Percentiles rank a stretch among this genome's conserved stretches.
phyloP scores from a whole-genome alignment of 768 basidiomycete species.

The Podaxis sp. region DNA sequence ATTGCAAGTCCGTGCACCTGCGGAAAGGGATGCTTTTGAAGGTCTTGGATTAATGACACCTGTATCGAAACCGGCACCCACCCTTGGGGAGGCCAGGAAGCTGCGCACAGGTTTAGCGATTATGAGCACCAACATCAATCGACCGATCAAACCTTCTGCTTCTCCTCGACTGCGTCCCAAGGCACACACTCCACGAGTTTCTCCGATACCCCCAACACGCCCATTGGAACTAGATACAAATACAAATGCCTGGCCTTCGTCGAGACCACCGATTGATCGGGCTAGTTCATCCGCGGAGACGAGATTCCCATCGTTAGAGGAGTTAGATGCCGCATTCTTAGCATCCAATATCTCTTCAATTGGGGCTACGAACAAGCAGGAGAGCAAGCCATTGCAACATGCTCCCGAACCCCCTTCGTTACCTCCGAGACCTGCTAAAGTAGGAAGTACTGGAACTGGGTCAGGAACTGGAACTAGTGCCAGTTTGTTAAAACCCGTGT shows the following conservation, averaged over 20 bases:
- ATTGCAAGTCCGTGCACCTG: conserved; percentile 11
- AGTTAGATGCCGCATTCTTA: conserved; percentile 57
- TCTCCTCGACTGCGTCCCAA: conserved; percentile 13
- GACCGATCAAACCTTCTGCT: conserved; percentile 26
- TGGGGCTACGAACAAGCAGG: not conserved
- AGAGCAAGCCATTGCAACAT: not conserved
- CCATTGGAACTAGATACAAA: conserved; percentile 29
- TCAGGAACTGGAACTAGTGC: conserved; percentile 18
- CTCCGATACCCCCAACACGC: conserved; percentile 37
- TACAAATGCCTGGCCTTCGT: conserved; percentile 23
- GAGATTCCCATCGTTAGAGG: conserved; percentile 87
- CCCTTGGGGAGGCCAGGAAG: conserved; percentile 75
- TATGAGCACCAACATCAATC: conserved; percentile 33
- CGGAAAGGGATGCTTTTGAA: conserved; percentile 74
- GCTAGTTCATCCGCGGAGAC: conserved; percentile 59
- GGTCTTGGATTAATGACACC: conserved; percentile 58
- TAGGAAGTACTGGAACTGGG: conserved; percentile 16
- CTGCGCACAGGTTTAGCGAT: conserved; percentile 70
- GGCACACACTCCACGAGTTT: conserved; percentile 12
- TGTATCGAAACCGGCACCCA: conserved; percentile 53
- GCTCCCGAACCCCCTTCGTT: not conserved
- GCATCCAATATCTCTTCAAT: conserved; percentile 18
- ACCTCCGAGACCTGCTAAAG: conserved; percentile 8
- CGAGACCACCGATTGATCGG: conserved; percentile 26
- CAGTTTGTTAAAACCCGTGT: conserved; percentile 23